These are phyloP conservation scores for Phytopythium helicoides DNA, from an alignment of 352 stramenopile species.

Conservation along the genomic window DNA sequence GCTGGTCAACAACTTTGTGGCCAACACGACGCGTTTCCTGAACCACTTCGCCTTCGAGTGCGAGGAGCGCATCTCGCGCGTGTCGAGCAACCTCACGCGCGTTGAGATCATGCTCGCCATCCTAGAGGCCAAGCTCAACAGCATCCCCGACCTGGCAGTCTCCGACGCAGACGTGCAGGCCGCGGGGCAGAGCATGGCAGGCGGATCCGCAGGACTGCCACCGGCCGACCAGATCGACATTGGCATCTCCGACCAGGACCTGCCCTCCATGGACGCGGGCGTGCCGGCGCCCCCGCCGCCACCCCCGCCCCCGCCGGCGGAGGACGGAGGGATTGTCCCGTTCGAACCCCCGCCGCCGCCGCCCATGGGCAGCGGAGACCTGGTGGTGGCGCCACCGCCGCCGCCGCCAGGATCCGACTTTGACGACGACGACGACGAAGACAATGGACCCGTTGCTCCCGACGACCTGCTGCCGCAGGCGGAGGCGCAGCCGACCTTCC, in stretches of 20 bases:
- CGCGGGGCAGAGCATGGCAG: constrained; percentile 23
- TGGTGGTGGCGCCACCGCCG: constrained; percentile 24
- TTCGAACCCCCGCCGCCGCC: constrained; percentile 51
- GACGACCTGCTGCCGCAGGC: background rate
- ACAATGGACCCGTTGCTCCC: constrained; percentile 10
- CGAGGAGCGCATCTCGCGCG: constrained; percentile 71
- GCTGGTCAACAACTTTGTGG: constrained; percentile 86
- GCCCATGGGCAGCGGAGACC: constrained; percentile 9
- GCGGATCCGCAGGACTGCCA: constrained; percentile 6
- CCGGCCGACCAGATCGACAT: constrained; percentile 32
- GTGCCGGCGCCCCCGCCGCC: constrained; percentile 25
- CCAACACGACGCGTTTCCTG: constrained; percentile 84
- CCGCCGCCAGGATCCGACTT: constrained; percentile 31
- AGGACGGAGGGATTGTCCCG: constrained; percentile 15
- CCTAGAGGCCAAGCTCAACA: constrained; percentile 84
- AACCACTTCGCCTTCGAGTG: constrained; percentile 86
- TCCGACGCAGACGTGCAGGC: constrained; percentile 57
- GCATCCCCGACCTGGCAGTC: constrained; percentile 74
- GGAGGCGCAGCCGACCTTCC: constrained; percentile 28
- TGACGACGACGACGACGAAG: constrained; percentile 19
- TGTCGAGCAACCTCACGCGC: constrained; percentile 72
- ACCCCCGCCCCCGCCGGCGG: constrained; percentile 16
- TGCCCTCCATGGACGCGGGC: constrained; percentile 45
- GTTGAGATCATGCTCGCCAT: constrained; percentile 85
- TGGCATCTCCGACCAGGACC: constrained; percentile 64